phyloP scores from a whole-genome alignment of 768 basidiomycete genomes.

The Pholiota microspora region DNA sequence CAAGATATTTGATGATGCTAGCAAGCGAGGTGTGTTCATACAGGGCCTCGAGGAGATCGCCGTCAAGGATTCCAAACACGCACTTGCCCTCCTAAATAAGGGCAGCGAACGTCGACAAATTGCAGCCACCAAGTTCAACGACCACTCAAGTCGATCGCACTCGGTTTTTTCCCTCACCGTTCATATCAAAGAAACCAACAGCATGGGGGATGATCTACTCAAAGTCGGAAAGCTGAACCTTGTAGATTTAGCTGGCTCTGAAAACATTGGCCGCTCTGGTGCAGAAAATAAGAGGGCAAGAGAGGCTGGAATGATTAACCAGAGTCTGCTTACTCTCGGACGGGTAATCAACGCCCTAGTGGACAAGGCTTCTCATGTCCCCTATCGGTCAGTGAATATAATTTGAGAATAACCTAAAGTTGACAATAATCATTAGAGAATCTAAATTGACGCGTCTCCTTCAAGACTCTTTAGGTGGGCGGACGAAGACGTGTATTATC shows the following conservation, averaged over 20 bases:
- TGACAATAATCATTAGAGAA: slow-evolving; percentile 72
- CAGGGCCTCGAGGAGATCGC: slow-evolving; percentile 91
- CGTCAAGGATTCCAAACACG: slow-evolving; percentile 81
- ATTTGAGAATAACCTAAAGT: too few species aligned
- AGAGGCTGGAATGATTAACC: slow-evolving; percentile 99
- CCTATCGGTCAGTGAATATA: slow-evolving; percentile 68
- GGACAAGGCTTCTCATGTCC: slow-evolving; percentile 87
- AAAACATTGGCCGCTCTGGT: slow-evolving; percentile 94
- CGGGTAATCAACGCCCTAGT: slow-evolving; percentile 96
- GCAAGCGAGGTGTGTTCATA: slow-evolving; percentile 87
- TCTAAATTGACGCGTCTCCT: slow-evolving; percentile 96
- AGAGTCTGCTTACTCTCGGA: slow-evolving; percentile 94
- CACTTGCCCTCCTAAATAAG: slow-evolving; percentile 79
- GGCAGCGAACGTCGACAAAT: slow-evolving; percentile 91
- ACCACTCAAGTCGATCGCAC: slow-evolving; percentile 95
- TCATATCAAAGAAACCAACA: slow-evolving; percentile 80
- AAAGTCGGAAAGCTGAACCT: slow-evolving; percentile 95
- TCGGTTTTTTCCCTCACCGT: slow-evolving; percentile 97
- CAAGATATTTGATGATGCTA: slow-evolving; percentile 91
- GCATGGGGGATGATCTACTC: slow-evolving; percentile 82
- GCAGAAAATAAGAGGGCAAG: slow-evolving; percentile 93
- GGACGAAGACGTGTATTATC: slow-evolving; percentile 96
- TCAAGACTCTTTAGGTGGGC: slow-evolving; percentile 98
- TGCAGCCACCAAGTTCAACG: slow-evolving; percentile 96
- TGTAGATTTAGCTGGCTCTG: slow-evolving; percentile 95